Conservation (phyloP, 1,284 basidiomycete species). For the Ustilago bromivora region DNA sequence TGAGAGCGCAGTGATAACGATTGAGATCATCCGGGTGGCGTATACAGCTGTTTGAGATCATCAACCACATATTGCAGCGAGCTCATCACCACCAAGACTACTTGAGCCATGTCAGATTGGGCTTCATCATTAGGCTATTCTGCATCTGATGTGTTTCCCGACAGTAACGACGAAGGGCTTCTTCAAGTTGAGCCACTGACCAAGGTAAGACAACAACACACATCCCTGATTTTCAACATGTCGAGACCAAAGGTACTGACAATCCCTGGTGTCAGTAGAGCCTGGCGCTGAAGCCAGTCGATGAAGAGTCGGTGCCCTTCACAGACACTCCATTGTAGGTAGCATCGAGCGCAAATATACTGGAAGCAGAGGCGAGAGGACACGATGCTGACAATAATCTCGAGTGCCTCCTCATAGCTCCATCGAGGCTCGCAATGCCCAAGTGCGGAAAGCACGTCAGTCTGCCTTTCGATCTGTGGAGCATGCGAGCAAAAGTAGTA, state of each 20-base stretch:
- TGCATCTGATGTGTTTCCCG: slow-evolving; percentile 21
- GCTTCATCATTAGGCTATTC: slow-evolving; percentile 26
- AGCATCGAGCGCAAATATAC: not conserved
- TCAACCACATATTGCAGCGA: not conserved
- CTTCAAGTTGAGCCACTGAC: not conserved
- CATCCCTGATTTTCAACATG: not conserved
- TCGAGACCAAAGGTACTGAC: slow-evolving; percentile 4
- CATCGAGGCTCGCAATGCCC: slow-evolving; percentile 46
- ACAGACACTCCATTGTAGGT: slow-evolving; percentile 50
- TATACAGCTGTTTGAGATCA: not conserved
- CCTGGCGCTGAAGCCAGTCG: not conserved
- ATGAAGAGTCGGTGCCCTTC: slow-evolving; percentile 39
- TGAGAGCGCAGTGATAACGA: not conserved
- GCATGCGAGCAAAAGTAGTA: too few relatives aligned
- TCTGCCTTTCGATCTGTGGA: not conserved
- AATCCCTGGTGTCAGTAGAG: not conserved
- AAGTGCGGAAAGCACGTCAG: slow-evolving; percentile 30
- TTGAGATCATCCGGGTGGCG: not conserved
- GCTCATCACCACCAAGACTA: not conserved
- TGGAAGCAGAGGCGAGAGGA: not conserved
- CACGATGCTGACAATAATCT: not conserved
- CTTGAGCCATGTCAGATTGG: slow-evolving; percentile 41
- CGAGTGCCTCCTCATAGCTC: slow-evolving; percentile 18
- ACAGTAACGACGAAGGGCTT: slow-evolving; percentile 14
- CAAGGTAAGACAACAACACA: slow-evolving; percentile 13